A percentile compares a stretch with the other conserved stretches of the same genome.
phyloP scores from a whole-genome alignment of 129 eudicot species.

The Apium graveolens region DNA sequence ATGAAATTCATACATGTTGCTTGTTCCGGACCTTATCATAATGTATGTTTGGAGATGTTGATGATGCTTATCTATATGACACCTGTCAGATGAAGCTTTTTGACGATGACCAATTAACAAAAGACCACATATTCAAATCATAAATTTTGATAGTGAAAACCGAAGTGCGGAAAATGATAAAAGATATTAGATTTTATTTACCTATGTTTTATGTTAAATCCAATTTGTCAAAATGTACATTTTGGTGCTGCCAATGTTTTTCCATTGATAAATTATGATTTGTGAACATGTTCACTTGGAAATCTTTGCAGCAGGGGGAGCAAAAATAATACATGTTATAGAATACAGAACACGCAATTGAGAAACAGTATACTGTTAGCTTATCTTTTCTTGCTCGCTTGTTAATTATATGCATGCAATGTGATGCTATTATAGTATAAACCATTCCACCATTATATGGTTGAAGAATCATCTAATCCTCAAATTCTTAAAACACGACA shows the following conservation, averaged over 20 bases:
- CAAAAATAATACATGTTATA: too few species aligned
- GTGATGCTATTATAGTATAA: too few species aligned
- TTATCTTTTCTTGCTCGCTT: too few species aligned
- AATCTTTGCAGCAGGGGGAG: neutral
- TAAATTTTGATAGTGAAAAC: neutral
- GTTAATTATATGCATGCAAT: too few species aligned
- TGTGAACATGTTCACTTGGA: neutral
- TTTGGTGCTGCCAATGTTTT: too few species aligned
- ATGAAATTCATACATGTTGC: neutral
- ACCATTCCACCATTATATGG: too few species aligned
- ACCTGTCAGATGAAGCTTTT: neutral
- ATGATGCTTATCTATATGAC: neutral
- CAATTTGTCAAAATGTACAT: neutral
- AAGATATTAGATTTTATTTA: neutral
- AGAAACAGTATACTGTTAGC: too few species aligned
- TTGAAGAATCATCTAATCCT: too few species aligned
- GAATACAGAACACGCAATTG: too few species aligned
- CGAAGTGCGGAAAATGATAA: neutral
- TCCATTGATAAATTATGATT: neutral
- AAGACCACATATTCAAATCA: neutral
- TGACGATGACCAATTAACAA: neutral
- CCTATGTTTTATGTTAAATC: neutral
- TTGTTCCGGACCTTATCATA: neutral
- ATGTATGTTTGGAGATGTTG: neutral
- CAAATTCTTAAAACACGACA: too few species aligned